phyloP scores from a whole-genome alignment of 2,329 filamentous ascomycete species.

The Pseudogymnoascus sp. region DNA sequence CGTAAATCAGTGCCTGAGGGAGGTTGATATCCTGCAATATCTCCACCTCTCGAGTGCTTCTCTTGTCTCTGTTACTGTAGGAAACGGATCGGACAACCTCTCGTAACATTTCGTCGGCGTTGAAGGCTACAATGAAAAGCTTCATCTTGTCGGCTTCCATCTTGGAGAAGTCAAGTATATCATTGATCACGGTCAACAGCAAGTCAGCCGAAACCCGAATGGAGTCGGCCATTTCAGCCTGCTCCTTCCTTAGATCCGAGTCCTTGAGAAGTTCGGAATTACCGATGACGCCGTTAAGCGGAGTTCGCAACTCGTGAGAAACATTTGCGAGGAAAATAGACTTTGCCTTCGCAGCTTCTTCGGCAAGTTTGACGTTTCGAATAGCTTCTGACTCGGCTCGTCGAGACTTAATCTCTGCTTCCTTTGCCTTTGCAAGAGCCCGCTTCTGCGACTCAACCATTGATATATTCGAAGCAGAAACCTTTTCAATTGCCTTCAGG shows the following conservation, averaged over 20 bases:
- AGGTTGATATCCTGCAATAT: slow-evolving; percentile 64
- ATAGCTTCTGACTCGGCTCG: slow-evolving; percentile 67
- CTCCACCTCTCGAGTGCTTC: slow-evolving; percentile 52
- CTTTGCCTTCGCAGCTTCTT: slow-evolving; percentile 76
- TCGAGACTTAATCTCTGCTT: slow-evolving; percentile 69
- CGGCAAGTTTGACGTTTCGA: slow-evolving; percentile 70
- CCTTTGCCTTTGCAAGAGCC: slow-evolving; percentile 61
- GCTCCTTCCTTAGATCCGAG: slow-evolving; percentile 64
- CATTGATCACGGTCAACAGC: slow-evolving; percentile 86
- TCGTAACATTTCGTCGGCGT: slow-evolving; percentile 54
- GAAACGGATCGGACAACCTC: slow-evolving; percentile 59
- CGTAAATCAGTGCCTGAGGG: slow-evolving; percentile 57
- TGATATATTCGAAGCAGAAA: slow-evolving; percentile 67
- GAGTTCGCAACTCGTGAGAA: slow-evolving; percentile 72
- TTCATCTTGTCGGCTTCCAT: slow-evolving; percentile 86
- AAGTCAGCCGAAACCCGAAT: slow-evolving; percentile 81
- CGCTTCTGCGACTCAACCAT: slow-evolving; percentile 73
- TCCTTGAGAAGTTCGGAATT: slow-evolving; percentile 79
- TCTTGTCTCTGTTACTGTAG: slow-evolving; percentile 57
- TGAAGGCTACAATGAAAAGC: slow-evolving; percentile 63
- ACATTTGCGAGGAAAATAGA: slow-evolving; percentile 74
- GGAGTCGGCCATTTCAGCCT: slow-evolving; percentile 78
- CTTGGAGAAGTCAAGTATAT: slow-evolving; percentile 92
- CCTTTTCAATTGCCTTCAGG: slow-evolving; percentile 65
- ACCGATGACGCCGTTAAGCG: slow-evolving; percentile 80